phyloP scores from a whole-genome alignment of 352 stramenopile species.

The Detonula confervacea region DNA sequence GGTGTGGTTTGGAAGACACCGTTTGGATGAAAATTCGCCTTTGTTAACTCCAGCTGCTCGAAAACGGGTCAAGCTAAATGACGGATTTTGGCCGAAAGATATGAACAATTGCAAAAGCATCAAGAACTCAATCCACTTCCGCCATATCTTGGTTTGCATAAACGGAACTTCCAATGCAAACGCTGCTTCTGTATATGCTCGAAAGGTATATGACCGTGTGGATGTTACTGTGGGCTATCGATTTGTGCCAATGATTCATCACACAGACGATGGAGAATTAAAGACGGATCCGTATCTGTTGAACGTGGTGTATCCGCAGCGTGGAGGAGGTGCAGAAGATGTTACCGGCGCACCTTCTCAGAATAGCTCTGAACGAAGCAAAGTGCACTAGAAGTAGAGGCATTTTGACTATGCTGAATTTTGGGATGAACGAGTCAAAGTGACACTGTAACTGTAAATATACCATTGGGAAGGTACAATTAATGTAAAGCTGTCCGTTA shows the following conservation, averaged over 20 bases:
- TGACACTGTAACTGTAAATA: no score
- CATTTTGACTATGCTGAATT: no score
- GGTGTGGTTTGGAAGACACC: conserved; percentile 69
- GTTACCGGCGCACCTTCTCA: no score
- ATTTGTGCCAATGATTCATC: conserved; percentile 74
- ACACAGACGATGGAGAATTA: conserved; percentile 29
- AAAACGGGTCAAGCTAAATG: conserved; percentile 54
- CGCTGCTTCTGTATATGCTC: conserved; percentile 68
- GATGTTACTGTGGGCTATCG: conserved; percentile 76
- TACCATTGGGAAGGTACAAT: no score
- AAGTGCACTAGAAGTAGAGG: no score
- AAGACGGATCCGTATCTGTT: conserved; percentile 47
- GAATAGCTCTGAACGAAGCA: no score
- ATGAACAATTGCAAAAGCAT: conserved; percentile 64
- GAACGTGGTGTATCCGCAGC: conserved; percentile 52
- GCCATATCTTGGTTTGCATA: conserved; percentile 74
- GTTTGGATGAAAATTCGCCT: conserved; percentile 71
- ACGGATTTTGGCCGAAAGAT: conserved; percentile 68
- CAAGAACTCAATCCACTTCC: conserved; percentile 66
- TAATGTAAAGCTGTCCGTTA: no score
- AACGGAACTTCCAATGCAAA: conserved; percentile 73
- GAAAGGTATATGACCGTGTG: conserved; percentile 71
- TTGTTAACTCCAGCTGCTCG: conserved; percentile 58
- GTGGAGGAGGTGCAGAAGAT: conserved; percentile 46
- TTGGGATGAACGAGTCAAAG: no score